A percentile compares a stretch with the other conserved stretches of the same genome.
Evolutionary conservation across 148 eudicot genomes (phyloP).

Genomic region (Gaultheria prostrata): DNA sequence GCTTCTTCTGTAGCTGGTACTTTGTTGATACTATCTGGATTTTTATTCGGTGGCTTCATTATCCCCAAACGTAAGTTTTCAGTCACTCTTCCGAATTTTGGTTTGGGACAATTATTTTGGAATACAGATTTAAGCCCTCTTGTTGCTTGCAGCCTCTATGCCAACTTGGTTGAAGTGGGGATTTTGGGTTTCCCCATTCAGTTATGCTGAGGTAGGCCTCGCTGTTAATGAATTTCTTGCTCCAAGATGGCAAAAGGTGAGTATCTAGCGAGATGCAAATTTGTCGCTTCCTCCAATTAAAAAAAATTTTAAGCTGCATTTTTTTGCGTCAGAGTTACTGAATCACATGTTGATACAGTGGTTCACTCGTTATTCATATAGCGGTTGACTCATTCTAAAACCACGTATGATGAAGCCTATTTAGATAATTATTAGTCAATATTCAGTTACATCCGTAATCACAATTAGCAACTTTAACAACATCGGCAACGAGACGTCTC

Average conservation of each 20-base stretch:
- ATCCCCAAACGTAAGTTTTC: slow-evolving; percentile 57
- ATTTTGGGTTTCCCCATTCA: slow-evolving; percentile 67
- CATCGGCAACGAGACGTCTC: background rate
- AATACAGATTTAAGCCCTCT: background rate
- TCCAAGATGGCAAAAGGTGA: slow-evolving; percentile 79
- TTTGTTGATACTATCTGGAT: slow-evolving; percentile 32
- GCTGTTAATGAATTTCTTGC: slow-evolving; percentile 73
- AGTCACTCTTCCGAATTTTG: background rate
- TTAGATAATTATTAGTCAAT: background rate
- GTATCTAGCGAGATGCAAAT: background rate
- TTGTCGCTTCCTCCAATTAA: background rate
- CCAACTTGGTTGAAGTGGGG: slow-evolving; percentile 84
- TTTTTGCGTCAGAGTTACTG: background rate
- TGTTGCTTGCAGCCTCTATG: slow-evolving; percentile 66
- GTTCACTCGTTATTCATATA: background rate
- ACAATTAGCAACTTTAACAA: background rate
- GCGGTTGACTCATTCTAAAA: background rate
- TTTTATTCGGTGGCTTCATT: slow-evolving; percentile 65
- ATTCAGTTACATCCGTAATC: background rate
- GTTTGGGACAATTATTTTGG: background rate
- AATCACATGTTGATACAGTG: background rate
- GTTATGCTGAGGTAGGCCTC: slow-evolving; percentile 79
- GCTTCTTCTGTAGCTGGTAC: slow-evolving; percentile 44
- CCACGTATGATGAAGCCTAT: background rate
- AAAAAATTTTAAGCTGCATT: background rate